Evolutionary conservation across 1,284 basidiomycete species (phyloP).

Genomic region (Moesziomyces parantarcticus): DNA sequence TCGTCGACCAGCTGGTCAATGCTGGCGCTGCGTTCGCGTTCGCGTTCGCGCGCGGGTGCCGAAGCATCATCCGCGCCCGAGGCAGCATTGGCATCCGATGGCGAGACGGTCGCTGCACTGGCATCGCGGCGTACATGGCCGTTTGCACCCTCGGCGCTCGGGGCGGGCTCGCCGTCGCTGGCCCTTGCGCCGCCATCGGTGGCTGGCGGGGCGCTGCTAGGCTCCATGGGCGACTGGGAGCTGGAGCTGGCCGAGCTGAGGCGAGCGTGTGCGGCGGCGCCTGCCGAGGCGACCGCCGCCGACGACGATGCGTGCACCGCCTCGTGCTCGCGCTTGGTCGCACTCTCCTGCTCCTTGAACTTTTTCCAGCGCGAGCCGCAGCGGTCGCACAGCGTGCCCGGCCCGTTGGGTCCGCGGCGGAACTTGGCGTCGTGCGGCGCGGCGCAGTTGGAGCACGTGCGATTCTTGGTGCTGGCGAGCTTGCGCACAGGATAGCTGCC

Average conservation of each 20-base stretch:
- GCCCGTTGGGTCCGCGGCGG: conserved; percentile 45
- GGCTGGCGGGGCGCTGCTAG: neutral
- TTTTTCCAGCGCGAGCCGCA: conserved; percentile 52
- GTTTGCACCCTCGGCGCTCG: conserved; percentile 1
- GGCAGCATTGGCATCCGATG: conserved; percentile 2
- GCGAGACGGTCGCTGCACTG: neutral
- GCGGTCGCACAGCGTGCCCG: conserved; percentile 52
- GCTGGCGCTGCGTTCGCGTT: conserved; percentile 33
- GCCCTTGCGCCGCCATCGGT: neutral
- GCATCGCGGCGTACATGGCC: neutral
- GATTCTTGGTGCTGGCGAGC: conserved; percentile 53
- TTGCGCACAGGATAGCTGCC: conserved; percentile 37
- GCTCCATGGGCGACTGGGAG: conserved; percentile 27
- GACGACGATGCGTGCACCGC: neutral
- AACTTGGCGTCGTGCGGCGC: conserved; percentile 55
- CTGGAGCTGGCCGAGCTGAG: conserved; percentile 27
- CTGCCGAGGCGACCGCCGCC: conserved; percentile 5
- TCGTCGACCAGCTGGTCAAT: conserved; percentile 40
- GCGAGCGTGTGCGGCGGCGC: conserved; percentile 19
- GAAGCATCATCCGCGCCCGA: no score
- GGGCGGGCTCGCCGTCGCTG: neutral
- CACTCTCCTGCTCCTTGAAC: conserved; percentile 40
- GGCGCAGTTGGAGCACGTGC: conserved; percentile 47
- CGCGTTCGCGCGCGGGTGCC: conserved; percentile 4
- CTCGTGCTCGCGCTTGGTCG: conserved; percentile 14